Evolutionary conservation across 2,329 filamentous ascomycete species (phyloP).

Genomic region (Dothideomycetes sp.): DNA sequence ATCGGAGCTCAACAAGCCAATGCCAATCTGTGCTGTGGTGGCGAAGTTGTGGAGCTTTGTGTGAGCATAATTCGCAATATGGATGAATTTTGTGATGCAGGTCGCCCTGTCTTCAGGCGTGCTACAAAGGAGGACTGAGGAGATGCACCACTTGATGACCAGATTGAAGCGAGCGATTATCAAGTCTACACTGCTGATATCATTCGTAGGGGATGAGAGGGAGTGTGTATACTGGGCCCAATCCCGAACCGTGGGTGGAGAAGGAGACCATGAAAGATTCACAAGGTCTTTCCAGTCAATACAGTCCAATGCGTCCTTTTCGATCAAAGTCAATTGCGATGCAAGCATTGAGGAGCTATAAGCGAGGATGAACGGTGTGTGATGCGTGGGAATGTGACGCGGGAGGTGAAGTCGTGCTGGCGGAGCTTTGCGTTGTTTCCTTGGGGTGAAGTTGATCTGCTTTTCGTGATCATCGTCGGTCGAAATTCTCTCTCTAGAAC

Average conservation of each 20-base stretch:
- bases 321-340: constrained; percentile 74
- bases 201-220: constrained; percentile 48
- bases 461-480: background rate
- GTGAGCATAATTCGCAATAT: constrained; percentile 67
- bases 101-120: constrained; percentile 60
- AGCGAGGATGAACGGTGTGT: constrained; percentile 70
- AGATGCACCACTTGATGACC: constrained; percentile 78
- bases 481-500: background rate
- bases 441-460: background rate
- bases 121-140: constrained; percentile 65
- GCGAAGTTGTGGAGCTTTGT: constrained; percentile 65
- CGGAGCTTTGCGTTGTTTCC: background rate
- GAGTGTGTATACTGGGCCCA: constrained; percentile 63
- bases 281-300: constrained; percentile 84
- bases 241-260: constrained; percentile 29
- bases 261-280: constrained; percentile 71
- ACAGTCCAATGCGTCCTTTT: constrained; percentile 76
- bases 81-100: constrained; percentile 71
- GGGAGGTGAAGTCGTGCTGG: background rate
- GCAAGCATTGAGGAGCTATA: constrained; percentile 71
- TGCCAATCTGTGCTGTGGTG: constrained; percentile 69
- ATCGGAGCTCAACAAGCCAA: constrained; percentile 65
- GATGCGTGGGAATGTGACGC: constrained; percentile 20
- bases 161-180: constrained; percentile 81
- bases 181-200: constrained; percentile 55